Conservation (phyloP, 768 basidiomycete genomes). For the Chiua virens region DNA sequence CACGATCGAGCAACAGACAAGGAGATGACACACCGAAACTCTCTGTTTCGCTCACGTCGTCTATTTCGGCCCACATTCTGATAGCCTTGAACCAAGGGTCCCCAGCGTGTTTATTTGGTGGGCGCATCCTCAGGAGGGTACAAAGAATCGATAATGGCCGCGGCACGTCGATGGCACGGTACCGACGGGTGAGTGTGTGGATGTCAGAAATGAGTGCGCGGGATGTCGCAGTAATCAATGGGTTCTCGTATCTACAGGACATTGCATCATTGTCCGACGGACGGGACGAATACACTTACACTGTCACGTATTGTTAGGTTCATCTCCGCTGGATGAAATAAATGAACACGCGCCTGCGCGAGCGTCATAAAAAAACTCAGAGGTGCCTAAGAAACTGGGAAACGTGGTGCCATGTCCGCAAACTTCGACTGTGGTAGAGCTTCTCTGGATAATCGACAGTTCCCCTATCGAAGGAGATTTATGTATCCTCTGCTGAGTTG, state of each 20-base stretch:
- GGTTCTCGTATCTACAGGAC: slow-evolving; percentile 69
- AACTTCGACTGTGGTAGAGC: slow-evolving; percentile 64
- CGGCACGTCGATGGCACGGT: slow-evolving; percentile 67
- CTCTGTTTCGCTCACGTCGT: slow-evolving; percentile 75
- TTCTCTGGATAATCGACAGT: slow-evolving; percentile 39
- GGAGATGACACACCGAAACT: slow-evolving; percentile 59
- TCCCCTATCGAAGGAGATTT: slow-evolving; percentile 20
- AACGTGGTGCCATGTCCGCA: slow-evolving; percentile 53
- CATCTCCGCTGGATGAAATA: slow-evolving; percentile 1
- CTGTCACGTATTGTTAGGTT: slow-evolving; percentile 12
- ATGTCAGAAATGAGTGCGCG: slow-evolving; percentile 73
- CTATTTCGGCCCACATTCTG: slow-evolving; percentile 73
- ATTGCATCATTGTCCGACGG: slow-evolving; percentile 6
- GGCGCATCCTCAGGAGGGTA: slow-evolving; percentile 48
- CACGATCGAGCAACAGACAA: neutral
- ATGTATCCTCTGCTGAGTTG: neutral
- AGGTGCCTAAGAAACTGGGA: slow-evolving; percentile 47
- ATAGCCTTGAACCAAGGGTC: slow-evolving; percentile 60
- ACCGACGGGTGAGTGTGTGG: slow-evolving; percentile 56
- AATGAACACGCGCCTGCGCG: slow-evolving; percentile 55
- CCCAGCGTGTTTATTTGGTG: slow-evolving; percentile 21
- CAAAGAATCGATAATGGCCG: slow-evolving; percentile 60
- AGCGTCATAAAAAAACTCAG: slow-evolving; percentile 68
- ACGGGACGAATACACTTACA: slow-evolving; percentile 25
- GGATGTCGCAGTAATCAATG: slow-evolving; percentile 72